Percentiles rank a stretch among this genome's conserved stretches.
phyloP scores from a whole-genome alignment of 805 yeast species.

The Yamadazyma sp. region DNA sequence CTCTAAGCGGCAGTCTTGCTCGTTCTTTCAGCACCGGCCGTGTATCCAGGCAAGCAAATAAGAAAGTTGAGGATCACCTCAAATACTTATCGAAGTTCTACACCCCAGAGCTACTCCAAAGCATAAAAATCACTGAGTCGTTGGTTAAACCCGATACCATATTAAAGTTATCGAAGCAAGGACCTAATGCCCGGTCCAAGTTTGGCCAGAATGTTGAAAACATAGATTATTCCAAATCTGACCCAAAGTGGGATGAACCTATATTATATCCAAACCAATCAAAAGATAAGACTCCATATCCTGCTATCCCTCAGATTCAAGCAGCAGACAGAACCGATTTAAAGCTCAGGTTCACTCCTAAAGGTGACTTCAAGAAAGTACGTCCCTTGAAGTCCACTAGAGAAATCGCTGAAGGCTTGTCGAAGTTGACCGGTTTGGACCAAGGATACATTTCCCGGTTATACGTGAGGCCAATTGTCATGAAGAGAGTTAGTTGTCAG shows the following conservation, averaged over 20 bases:
- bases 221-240: slow-evolving; percentile 61
- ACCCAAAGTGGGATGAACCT: slow-evolving; percentile 74
- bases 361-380: slow-evolving; percentile 10
- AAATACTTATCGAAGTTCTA: slow-evolving; percentile 70
- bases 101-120: slow-evolving; percentile 75
- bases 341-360: slow-evolving; percentile 34
- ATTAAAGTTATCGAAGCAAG: slow-evolving; percentile 34
- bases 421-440: slow-evolving; percentile 65
- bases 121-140: slow-evolving; percentile 79
- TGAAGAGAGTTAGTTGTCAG: slow-evolving; percentile 85
- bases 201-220: slow-evolving; percentile 50
- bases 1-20: not conserved
- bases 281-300: slow-evolving; percentile 52
- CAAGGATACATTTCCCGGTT: slow-evolving; percentile 59
- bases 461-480: slow-evolving; percentile 62
- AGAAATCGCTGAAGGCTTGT: slow-evolving; percentile 52
- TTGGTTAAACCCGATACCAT: slow-evolving; percentile 66
- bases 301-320: slow-evolving; percentile 53
- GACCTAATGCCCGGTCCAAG: slow-evolving; percentile 33
- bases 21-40: slow-evolving; percentile 3
- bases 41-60: not conserved
- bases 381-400: slow-evolving; percentile 19
- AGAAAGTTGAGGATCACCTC: slow-evolving; percentile 43
- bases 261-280: slow-evolving; percentile 51
- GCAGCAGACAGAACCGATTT: slow-evolving; percentile 51